These are phyloP conservation scores for Pestalotiopsis fici DNA, from an alignment of 2,329 filamentous ascomycete species.

Conservation along the genomic window DNA sequence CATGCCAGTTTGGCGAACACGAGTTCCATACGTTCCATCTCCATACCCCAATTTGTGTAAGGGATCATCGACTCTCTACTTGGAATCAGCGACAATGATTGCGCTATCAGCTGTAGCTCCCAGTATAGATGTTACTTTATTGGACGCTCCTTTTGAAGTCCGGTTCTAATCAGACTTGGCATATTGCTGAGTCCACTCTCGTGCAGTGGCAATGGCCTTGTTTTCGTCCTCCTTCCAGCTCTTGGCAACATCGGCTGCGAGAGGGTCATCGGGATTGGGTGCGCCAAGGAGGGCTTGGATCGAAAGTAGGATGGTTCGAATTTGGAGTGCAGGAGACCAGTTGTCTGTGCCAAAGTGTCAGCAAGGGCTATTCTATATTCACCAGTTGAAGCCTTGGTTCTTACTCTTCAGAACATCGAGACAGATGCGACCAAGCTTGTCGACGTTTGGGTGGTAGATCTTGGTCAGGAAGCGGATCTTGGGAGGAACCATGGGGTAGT, in stretches of 20 bases:
- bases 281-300: slow-evolving; percentile 96
- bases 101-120: too few species aligned
- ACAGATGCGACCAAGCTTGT: slow-evolving; percentile 95
- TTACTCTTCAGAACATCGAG: slow-evolving; percentile 95
- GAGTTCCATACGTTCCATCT: too few species aligned
- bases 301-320: slow-evolving; percentile 96
- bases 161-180: slow-evolving; percentile 54
- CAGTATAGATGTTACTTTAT: too few species aligned
- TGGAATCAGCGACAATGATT: too few species aligned
- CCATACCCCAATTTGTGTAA: too few species aligned
- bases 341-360: slow-evolving; percentile 64
- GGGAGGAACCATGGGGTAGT: slow-evolving; percentile 98
- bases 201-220: slow-evolving; percentile 87
- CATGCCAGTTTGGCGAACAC: too few species aligned
- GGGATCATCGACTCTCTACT: too few species aligned
- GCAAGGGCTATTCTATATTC: slow-evolving; percentile 4
- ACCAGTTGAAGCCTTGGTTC: neutral
- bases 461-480: slow-evolving; percentile 99
- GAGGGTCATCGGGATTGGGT: slow-evolving; percentile 96
- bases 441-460: slow-evolving; percentile 99
- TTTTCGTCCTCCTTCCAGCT: slow-evolving; percentile 96
- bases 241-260: slow-evolving; percentile 96
- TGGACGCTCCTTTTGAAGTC: neutral
- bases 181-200: slow-evolving; percentile 87
- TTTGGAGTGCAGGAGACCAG: slow-evolving; percentile 97